phyloP scores from a whole-genome alignment of 805 yeast genomes.

The Myxozyma sirexii region DNA sequence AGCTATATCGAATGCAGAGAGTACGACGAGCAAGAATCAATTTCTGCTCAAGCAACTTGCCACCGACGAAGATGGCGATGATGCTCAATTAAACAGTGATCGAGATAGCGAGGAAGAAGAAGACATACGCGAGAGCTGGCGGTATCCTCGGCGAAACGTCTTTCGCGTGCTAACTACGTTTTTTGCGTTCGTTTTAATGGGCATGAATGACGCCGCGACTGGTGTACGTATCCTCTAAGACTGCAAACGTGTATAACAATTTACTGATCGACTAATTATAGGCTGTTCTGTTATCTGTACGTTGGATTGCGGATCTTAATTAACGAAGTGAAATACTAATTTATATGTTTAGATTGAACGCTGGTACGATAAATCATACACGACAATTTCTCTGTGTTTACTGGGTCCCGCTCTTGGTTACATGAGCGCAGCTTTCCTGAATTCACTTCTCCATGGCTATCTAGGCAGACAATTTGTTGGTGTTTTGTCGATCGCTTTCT shows the following conservation, averaged over 20 bases:
- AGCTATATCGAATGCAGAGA: neutral
- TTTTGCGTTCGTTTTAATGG: conserved; percentile 30
- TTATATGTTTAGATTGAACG: conserved; percentile 47
- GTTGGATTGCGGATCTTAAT: neutral
- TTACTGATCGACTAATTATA: neutral
- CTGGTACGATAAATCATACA: conserved; percentile 52
- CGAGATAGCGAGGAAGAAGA: neutral
- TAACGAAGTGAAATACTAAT: neutral
- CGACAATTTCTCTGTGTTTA: conserved; percentile 60
- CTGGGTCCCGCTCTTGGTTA: conserved; percentile 59
- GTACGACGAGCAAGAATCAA: neutral
- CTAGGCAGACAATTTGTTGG: conserved; percentile 49
- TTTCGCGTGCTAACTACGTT: conserved; percentile 15
- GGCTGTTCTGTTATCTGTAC: conserved; percentile 9
- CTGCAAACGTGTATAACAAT: too few species aligned
- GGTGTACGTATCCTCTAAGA: conserved; percentile 49
- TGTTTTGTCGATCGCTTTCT: conserved; percentile 45
- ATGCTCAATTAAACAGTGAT: neutral
- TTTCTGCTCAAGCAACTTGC: conserved; percentile 1
- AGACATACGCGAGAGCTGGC: conserved; percentile 14
- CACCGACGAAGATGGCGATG: conserved; percentile 2
- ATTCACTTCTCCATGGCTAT: conserved; percentile 48
- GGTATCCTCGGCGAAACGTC: conserved; percentile 17
- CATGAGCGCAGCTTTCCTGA: conserved; percentile 53
- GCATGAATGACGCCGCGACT: conserved; percentile 54